Evolutionary conservation across 352 stramenopile species (phyloP), one percentile per base, ranked within the genome.

Genomic region (Globisporangium radiosum): DNA sequence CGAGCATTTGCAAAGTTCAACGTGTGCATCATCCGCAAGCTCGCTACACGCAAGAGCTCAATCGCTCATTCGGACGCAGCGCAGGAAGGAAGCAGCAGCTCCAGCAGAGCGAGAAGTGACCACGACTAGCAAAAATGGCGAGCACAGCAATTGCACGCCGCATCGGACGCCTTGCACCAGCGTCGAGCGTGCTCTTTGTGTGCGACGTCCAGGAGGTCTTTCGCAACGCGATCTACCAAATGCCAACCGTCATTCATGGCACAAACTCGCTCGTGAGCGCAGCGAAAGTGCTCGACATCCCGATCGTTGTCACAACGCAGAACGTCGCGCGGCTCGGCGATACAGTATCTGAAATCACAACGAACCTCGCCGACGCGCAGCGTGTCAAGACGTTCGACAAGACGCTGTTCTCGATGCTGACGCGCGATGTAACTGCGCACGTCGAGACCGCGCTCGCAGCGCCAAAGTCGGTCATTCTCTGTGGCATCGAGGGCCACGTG

Each of bases 141-240:
- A 36, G 17, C 10, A 42, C 37, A 33, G 45, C 45, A 9, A 33
- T 50, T 9, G 45, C 45, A 54, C 60, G 52, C 5, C 52, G 56
- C 45, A 47, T 91, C 36, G 79, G 81, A 38, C 74, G 74, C 15
- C 64, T 94, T 7, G 63, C 79, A 60, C 80, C 84, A 50, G 54
- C 73, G n/a, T 89, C 84, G 33, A 92, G 74, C 59, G 70, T 90
- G 47, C 81, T 99, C 19, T 94, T 99, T 17, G 76, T 98, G 17
- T 99, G 97, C 65, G 97, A 99, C 64, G 88, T 99, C 37, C 97
- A 99, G 78, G 92, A 98, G 72, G 66, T 88, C n/a, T 99, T 99
- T 73, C 90, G 93, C 54, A 84, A 87, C 43, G 61, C 95, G 19
- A 98, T 97, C 60, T 93, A 91, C 71, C 83, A 98, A 63, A 81